Percentiles rank a stretch among this genome's conserved stretches.
phyloP scores from a whole-genome alignment of 805 yeast genomes.

The Candida andamanensis region DNA sequence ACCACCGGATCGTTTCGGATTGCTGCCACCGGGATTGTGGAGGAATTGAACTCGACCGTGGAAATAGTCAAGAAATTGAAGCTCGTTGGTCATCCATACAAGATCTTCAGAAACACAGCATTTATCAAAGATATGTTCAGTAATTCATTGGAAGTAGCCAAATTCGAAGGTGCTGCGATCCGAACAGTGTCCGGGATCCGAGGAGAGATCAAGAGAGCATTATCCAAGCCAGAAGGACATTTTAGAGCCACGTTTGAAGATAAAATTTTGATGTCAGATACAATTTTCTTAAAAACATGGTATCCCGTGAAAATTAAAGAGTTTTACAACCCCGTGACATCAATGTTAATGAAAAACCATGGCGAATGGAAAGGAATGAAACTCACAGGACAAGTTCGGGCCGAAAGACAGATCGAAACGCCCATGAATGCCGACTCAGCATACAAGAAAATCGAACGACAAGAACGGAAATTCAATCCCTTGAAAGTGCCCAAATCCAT shows the following conservation, averaged over 20 bases:
- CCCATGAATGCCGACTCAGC: constrained; percentile 51
- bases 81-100: constrained; percentile 90
- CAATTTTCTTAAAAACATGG: constrained; percentile 90
- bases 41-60: constrained; percentile 82
- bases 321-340: constrained; percentile 94
- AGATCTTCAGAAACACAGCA: constrained; percentile 93
- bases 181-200: constrained; percentile 96
- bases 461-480: constrained; percentile 80
- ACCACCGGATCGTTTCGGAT: constrained; percentile 90
- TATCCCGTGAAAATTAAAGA: constrained; percentile 87
- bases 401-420: constrained; percentile 60
- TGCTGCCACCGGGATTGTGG: constrained; percentile 95
- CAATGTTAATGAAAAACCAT: constrained; percentile 72
- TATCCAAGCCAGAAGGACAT: constrained; percentile 91
- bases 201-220: constrained; percentile 94
- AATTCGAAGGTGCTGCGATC: constrained; percentile 96
- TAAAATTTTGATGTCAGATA: constrained; percentile 85
- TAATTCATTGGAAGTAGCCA: constrained; percentile 89
- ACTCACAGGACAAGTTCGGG: constrained; percentile 89
- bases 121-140: constrained; percentile 96
- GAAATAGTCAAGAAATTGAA: constrained; percentile 95
- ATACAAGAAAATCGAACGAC: constrained; percentile 72
- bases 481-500: constrained; percentile 79
- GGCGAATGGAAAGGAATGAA: constrained; percentile 95
- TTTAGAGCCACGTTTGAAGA: constrained; percentile 97